Percentiles rank a stretch among this genome's conserved stretches.
Evolutionary conservation across 1,284 basidiomycete species (phyloP).

Genomic region (Boletus calvinii): DNA sequence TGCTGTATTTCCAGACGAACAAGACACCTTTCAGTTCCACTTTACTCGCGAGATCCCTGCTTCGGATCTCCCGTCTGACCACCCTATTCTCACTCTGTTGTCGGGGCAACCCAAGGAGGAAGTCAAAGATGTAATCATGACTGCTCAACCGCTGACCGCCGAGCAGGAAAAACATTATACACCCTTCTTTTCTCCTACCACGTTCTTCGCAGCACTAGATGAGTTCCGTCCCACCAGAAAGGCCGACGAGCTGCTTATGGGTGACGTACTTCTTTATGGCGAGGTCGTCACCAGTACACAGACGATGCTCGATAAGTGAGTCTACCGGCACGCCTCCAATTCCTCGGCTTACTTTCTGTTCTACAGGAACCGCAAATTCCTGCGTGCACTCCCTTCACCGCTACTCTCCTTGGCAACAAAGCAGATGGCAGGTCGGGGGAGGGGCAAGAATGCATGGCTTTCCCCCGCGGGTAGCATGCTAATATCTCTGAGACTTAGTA

Average conservation of each 20-base stretch:
- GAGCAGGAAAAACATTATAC: constrained; percentile 40
- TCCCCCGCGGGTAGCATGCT: constrained; percentile 89
- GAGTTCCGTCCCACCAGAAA: constrained; percentile 23
- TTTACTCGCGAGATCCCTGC: constrained; percentile 37
- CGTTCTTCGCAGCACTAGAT: constrained; percentile 48
- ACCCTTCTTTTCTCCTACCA: constrained; percentile 54
- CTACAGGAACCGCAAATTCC: constrained; percentile 73
- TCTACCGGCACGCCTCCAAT: constrained; percentile 10
- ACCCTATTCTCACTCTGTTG: constrained; percentile 26
- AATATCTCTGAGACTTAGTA: constrained; percentile 78
- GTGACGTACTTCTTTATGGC: constrained; percentile 81
- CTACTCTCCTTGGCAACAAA: constrained; percentile 82
- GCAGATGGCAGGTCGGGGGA: constrained; percentile 87
- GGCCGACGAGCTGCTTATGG: constrained; percentile 53
- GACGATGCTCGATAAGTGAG: constrained; percentile 90
- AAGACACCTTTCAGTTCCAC: constrained; percentile 69
- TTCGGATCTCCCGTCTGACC: constrained; percentile 11
- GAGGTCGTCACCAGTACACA: constrained; percentile 94
- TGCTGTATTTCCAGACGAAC: constrained; percentile 41
- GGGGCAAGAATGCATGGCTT: constrained; percentile 91
- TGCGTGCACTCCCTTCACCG: constrained; percentile 72
- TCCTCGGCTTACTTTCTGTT: constrained; percentile 1
- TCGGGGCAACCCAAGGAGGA: constrained; percentile 29
- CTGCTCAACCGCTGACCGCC: constrained; percentile 40
- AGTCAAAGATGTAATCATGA: constrained; percentile 52